Conservation (phyloP, 2,329 filamentous ascomycete genomes). For the Claviceps arundinis region DNA sequence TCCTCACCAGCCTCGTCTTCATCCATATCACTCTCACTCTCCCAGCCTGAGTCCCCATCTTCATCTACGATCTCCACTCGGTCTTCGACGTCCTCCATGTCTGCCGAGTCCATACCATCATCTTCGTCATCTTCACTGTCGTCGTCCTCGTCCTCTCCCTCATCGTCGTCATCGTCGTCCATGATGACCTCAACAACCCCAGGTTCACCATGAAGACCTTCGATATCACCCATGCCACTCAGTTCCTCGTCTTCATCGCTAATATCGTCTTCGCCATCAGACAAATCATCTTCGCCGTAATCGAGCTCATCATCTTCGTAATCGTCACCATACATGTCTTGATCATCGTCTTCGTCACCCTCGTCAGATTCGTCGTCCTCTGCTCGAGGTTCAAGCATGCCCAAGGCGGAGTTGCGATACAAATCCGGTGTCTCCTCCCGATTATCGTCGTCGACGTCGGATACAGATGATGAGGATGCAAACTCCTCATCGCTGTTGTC, state of each 20-base stretch:
- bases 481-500: conserved; percentile 74
- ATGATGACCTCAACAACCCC: conserved; percentile 65
- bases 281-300: conserved; percentile 69
- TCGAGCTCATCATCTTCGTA: conserved; percentile 90
- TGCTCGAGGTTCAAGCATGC: conserved; percentile 78
- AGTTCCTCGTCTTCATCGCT: conserved; percentile 83
- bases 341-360: conserved; percentile 60
- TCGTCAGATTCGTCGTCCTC: conserved; percentile 72
- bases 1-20: conserved; percentile 40
- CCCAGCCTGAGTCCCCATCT: conserved; percentile 47
- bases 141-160: conserved; percentile 37
- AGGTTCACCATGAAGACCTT: conserved; percentile 53
- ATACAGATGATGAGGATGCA: conserved; percentile 74
- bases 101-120: conserved; percentile 29
- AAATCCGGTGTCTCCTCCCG: conserved; percentile 93
- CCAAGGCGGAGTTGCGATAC: conserved; percentile 89
- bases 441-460: conserved; percentile 64
- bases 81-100: conserved; percentile 40
- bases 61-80: conserved; percentile 49
- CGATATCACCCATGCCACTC: conserved; percentile 73
- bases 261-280: conserved; percentile 73
- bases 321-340: conserved; percentile 87
- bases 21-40: conserved; percentile 45
- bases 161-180: conserved; percentile 51
- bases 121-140: conserved; percentile 45